Evolutionary conservation across 2,329 filamentous ascomycete genomes (phyloP), one percentile per base, ranked within the genome.

Genomic region (Xylaria sp.): DNA sequence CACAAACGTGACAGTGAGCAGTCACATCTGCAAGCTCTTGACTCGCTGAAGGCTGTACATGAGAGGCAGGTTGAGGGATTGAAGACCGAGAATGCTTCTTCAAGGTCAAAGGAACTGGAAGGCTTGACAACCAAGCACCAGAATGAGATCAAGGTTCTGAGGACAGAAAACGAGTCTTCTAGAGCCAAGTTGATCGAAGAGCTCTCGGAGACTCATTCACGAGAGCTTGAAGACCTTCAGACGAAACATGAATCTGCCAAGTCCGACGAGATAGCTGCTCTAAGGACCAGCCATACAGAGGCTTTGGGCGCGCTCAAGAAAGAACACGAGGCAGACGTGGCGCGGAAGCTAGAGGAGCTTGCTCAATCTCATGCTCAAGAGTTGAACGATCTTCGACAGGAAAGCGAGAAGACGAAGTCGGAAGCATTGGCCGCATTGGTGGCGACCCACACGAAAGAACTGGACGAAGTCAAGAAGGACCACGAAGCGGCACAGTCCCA

Each of bases 1-100:
- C 68, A 71, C 45, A 69, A 66, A 38, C 67, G 68, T 18, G 67
- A 69, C 22, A 64, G 56, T 19, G 65, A 67, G 29, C 59, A 59
- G 21, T 56, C 64, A 6, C 61, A 63, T 34, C 48, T 48, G 8
- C 64, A 67, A 39, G 65, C 63, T 11, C 42, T 69, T 8, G 67
- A 66, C 20, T 63, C 68, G 16, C 53, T 70, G 1, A 68, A 64
- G 40, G 63, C 62, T n/a, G 54, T 63, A 0, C 63, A 69, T 37
- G 65, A 69, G 47, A 63, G 65, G 13, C 59, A 65, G 29, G 50
- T 69, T 9, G 66, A 67, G 13, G 51, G 51, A 2, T 42, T 70
- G 19, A 67, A 57, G 50, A 66, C 55, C 41, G 68, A 70, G 19
- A 58, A 65, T 52, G 49, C 63, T 17, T 54, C 63, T 21, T 21